Base-by-base conservation (phyloP, 257 asterid species). In the Solanum lycopersicoides region DNA sequence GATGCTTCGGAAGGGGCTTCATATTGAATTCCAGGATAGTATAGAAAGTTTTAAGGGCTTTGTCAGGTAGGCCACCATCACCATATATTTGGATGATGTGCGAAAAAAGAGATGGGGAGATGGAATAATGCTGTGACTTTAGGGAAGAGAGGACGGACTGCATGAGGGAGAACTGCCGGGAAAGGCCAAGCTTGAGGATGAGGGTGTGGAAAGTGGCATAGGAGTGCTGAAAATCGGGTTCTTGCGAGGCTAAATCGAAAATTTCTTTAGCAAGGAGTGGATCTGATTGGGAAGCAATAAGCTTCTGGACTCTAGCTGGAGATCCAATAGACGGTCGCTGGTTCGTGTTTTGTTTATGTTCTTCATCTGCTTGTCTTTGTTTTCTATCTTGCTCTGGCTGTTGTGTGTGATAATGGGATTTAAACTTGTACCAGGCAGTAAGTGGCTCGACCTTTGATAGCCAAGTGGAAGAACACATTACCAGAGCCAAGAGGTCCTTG, bases 201-300 rank as follows among this genome's bases (percentile, higher is more conserved):
- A 97, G 96, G 39, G 93, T 84, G 90, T 95, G 96, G 88, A 87
- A 93, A 83, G 95, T 87, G 23, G 96, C 93, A 83, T 95, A 93
- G 0, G 95, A 91, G 80, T 93, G 99, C 65, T 82, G 92, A 85
- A 95, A 97, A 89, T 92, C 87, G 45, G 98, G 96, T 83, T 93
- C 96, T 16, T 92, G 91, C 0, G 95, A 92, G 77, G 99, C 98
- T 83, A 95, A 92, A 83, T 95, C 98, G 39, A 95, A 95, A 82
- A 97, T 95, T 88, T 95, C 98, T 91, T 94, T 94, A 9, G 99
- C 98, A 28, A 96, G 95, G 90, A 96, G 97, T 1, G 98, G 94
- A 85, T 96, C 98, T 35, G 95, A 88, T 72, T 96, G 98, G 74
- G 92, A 91, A 45, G 95, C 96, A 80, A 94, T 92, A 87, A 94